A percentile compares a stretch with the other conserved stretches of the same genome.
phyloP scores from a whole-genome alignment of 1,139 yeast species.

The Yamadazyma aaseri region DNA sequence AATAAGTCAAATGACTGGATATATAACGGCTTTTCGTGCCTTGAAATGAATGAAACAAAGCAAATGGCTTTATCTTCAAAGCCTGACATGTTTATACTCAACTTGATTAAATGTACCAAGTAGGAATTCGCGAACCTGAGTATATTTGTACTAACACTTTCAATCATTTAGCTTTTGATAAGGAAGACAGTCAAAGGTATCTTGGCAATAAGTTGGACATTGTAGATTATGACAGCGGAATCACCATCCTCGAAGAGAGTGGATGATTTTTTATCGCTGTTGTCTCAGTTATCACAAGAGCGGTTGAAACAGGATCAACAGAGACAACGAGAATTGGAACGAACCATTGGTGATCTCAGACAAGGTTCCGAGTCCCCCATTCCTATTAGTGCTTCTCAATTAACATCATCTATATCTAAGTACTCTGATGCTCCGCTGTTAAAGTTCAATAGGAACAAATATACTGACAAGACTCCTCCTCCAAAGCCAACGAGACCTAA shows the following conservation, averaged over 20 bases:
- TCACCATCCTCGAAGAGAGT: constrained; percentile 16
- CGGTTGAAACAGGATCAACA: constrained; percentile 13
- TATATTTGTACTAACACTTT: too few species aligned
- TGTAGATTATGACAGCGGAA: too few species aligned
- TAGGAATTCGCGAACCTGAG: too few species aligned
- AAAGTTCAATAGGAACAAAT: constrained; percentile 7
- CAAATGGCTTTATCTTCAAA: constrained; percentile 22
- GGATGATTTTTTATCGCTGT: constrained; percentile 15
- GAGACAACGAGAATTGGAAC: constrained; percentile 12
- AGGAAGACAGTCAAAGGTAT: too few species aligned
- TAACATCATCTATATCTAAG: constrained; percentile 4
- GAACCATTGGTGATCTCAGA: constrained; percentile 7
- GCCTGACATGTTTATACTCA: constrained; percentile 6
- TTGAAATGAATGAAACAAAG: constrained; percentile 54
- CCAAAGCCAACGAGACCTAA: constrained; percentile 9
- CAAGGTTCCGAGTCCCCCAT: background rate
- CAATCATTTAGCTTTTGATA: too few species aligned
- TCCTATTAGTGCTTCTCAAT: background rate
- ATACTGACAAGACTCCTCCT: constrained; percentile 5
- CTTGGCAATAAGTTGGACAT: too few species aligned
- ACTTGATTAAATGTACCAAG: too few species aligned
- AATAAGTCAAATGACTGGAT: constrained; percentile 47
- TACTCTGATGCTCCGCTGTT: constrained; percentile 10
- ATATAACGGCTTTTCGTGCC: constrained; percentile 59
- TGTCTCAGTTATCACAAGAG: constrained; percentile 16